These are phyloP conservation scores for Trichosporon inkin DNA, from an alignment of 1,284 basidiomycete species.

Conservation along the genomic window DNA sequence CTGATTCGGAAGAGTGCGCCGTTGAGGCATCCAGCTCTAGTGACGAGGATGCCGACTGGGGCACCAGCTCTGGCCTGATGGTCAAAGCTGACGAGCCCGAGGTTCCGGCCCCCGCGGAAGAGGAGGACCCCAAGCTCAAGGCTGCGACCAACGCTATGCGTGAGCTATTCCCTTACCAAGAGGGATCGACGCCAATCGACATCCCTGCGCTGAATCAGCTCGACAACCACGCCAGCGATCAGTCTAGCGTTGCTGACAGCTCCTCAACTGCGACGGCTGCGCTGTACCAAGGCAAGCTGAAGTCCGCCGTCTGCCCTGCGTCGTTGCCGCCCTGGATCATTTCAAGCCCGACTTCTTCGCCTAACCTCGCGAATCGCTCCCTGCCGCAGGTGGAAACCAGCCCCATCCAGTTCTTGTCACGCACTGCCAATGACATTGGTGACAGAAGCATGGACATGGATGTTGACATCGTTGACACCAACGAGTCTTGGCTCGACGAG, in stretches of 20 bases:
- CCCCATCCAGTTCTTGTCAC: conserved; percentile 34
- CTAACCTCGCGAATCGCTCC: conserved; percentile 22
- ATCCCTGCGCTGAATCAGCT: conserved; percentile 33
- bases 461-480: conserved; percentile 28
- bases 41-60: conserved; percentile 44
- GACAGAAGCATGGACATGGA: conserved; percentile 30
- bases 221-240: conserved; percentile 33
- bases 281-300: conserved; percentile 28
- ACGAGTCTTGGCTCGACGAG: conserved; percentile 39
- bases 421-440: conserved; percentile 21
- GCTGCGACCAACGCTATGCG: conserved; percentile 44
- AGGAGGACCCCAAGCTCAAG: conserved; percentile 38
- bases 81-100: conserved; percentile 33
- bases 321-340: conserved; percentile 35
- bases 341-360: conserved; percentile 40
- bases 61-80: conserved; percentile 32
- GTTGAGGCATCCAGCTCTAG: conserved; percentile 37
- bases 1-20: conserved; percentile 22
- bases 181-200: conserved; percentile 12
- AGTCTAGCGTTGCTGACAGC: conserved; percentile 27
- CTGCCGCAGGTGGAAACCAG: conserved; percentile 27
- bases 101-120: conserved; percentile 17
- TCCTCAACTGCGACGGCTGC: conserved; percentile 26
- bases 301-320: conserved; percentile 27
- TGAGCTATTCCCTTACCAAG: conserved; percentile 36